Evolutionary conservation across 2,329 filamentous ascomycete species (phyloP).

Genomic region (Periglandula ipomoeae): DNA sequence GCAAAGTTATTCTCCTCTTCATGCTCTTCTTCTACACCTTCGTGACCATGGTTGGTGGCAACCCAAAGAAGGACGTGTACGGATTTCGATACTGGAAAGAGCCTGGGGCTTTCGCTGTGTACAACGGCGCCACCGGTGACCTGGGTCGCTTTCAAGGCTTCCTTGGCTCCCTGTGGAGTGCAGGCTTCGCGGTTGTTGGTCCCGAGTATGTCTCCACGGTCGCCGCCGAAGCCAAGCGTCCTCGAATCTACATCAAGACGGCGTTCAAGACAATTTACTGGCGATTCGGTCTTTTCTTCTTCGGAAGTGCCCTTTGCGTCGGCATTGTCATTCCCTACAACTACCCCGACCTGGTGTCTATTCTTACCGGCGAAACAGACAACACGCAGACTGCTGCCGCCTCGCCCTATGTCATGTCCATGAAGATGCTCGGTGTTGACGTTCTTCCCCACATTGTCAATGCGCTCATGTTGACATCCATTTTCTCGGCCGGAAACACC

Average conservation of each 20-base stretch:
- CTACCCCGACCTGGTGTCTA: constrained; percentile 42
- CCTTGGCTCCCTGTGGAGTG: constrained; percentile 56
- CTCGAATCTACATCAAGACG: constrained; percentile 52
- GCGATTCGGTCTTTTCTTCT: constrained; percentile 62
- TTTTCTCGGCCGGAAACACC: constrained; percentile 39
- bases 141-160: constrained; percentile 65
- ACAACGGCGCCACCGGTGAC: constrained; percentile 43
- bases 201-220: constrained; percentile 62
- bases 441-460: constrained; percentile 51
- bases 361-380: constrained; percentile 33
- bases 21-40: constrained; percentile 68
- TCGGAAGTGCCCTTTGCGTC: constrained; percentile 56
- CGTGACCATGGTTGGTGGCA: constrained; percentile 69
- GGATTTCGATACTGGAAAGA: constrained; percentile 60
- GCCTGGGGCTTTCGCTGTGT: constrained; percentile 35
- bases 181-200: constrained; percentile 54
- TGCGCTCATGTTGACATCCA: constrained; percentile 36
- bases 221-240: constrained; percentile 59
- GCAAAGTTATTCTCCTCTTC: constrained; percentile 58
- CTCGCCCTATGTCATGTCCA: constrained; percentile 55
- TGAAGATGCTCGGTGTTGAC: constrained; percentile 42
- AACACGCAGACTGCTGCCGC: constrained; percentile 38
- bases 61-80: constrained; percentile 58
- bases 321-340: constrained; percentile 60
- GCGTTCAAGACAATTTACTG: constrained; percentile 69